These are phyloP conservation scores for Thraustotheca clavata DNA, from an alignment of 352 stramenopile species.

Conservation along the genomic window DNA sequence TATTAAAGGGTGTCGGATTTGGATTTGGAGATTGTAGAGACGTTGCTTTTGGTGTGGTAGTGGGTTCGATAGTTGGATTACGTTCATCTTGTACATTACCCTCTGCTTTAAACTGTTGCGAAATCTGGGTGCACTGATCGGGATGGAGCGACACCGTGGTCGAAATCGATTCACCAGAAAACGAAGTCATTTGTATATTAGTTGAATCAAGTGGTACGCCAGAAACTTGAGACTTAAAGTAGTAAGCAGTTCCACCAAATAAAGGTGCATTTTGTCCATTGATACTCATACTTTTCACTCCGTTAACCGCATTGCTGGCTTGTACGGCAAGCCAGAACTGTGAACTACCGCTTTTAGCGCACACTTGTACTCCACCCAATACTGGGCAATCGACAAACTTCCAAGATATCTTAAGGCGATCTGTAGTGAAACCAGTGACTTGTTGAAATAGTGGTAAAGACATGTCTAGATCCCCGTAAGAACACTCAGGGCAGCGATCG, in stretches of 20 bases:
- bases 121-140: slow-evolving; percentile 40
- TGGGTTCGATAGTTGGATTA: too few species aligned
- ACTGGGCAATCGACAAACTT: slow-evolving; percentile 44
- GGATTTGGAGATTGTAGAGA: too few species aligned
- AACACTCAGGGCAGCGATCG: slow-evolving; percentile 33
- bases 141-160: slow-evolving; percentile 26
- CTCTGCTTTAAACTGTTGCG: slow-evolving; percentile 46
- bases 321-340: slow-evolving; percentile 52
- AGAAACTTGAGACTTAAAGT: slow-evolving; percentile 24
- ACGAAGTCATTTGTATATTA: slow-evolving; percentile 27
- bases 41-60: too few species aligned
- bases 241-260: slow-evolving; percentile 29
- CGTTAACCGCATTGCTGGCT: slow-evolving; percentile 42
- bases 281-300: slow-evolving; percentile 40
- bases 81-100: too few species aligned
- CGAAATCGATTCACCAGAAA: slow-evolving; percentile 25
- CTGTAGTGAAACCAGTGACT: slow-evolving; percentile 24
- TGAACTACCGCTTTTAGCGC: slow-evolving; percentile 58
- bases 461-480: slow-evolving; percentile 30
- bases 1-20: too few species aligned
- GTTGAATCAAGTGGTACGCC: slow-evolving; percentile 23
- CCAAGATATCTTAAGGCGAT: slow-evolving; percentile 41
- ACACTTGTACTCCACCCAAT: slow-evolving; percentile 46
- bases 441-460: slow-evolving; percentile 26
- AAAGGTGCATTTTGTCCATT: slow-evolving; percentile 30